These are phyloP conservation scores for Senna tora DNA, from an alignment of 306 rosid genomes.

Conservation along the genomic window DNA sequence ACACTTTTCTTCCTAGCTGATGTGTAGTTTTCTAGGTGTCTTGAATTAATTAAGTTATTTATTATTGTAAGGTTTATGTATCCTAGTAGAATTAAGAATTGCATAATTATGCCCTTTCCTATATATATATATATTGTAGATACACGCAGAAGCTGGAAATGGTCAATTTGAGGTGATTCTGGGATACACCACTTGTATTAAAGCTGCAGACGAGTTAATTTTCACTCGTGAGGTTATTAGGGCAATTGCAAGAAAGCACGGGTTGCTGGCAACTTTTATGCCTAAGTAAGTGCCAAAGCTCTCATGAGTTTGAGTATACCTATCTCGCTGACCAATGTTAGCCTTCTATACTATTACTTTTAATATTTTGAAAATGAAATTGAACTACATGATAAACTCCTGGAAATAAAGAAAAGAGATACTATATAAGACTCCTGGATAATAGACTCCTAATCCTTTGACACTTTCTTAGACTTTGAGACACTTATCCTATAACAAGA, in stretches of 20 bases:
- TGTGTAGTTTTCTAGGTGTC: too few species aligned
- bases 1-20: neutral
- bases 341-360: neutral
- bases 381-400: neutral
- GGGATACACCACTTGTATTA: constrained; percentile 59
- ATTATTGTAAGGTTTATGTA: too few species aligned
- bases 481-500: neutral
- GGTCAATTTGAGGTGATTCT: constrained; percentile 84
- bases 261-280: constrained; percentile 81
- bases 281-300: constrained; percentile 72
- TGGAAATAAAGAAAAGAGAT: neutral
- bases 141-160: constrained; percentile 86
- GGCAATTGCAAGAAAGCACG: constrained; percentile 78
- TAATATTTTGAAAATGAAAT: neutral
- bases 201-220: constrained; percentile 75
- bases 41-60: too few species aligned
- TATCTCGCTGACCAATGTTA: neutral
- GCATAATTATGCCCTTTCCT: too few species aligned
- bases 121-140: constrained; percentile 43
- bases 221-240: constrained; percentile 78
- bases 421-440: neutral
- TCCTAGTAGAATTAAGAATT: too few species aligned
- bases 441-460: neutral
- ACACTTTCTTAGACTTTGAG: neutral
- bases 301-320: constrained; percentile 16